These are phyloP conservation scores for Calcarisporium arbuscula DNA, from an alignment of 2,329 filamentous ascomycete genomes.

Conservation along the genomic window DNA sequence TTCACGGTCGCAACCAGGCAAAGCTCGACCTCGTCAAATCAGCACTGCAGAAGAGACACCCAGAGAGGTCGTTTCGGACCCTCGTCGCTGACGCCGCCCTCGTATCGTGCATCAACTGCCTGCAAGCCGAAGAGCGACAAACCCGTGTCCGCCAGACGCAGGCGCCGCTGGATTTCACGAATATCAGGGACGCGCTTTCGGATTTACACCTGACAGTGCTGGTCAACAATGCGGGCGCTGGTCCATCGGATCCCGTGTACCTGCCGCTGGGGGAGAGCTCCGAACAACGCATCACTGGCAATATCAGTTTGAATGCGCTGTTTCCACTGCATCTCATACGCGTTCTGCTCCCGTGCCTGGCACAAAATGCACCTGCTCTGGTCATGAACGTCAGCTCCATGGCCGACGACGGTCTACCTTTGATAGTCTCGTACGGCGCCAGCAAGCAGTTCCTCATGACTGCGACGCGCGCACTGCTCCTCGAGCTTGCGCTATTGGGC, in stretches of 20 bases:
- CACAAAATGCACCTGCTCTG: slow-evolving; percentile 32
- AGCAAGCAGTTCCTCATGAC: slow-evolving; percentile 39
- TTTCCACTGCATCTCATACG: slow-evolving; percentile 44
- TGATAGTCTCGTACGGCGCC: slow-evolving; percentile 36
- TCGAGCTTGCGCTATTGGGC: slow-evolving; percentile 30
- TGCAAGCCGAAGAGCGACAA: slow-evolving; percentile 6
- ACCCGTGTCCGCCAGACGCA: slow-evolving; percentile 4
- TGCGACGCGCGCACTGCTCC: slow-evolving; percentile 30
- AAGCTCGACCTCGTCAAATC: slow-evolving; percentile 39
- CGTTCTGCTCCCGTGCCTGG: slow-evolving; percentile 34
- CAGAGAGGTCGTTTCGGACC: slow-evolving; percentile 29
- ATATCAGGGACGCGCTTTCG: slow-evolving; percentile 10
- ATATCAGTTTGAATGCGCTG: slow-evolving; percentile 40
- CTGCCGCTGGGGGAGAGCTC: slow-evolving; percentile 27
- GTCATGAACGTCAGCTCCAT: slow-evolving; percentile 46
- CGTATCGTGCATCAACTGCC: slow-evolving; percentile 4
- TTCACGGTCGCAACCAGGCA: slow-evolving; percentile 47
- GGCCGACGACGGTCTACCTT: slow-evolving; percentile 38
- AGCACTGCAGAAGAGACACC: slow-evolving; percentile 32
- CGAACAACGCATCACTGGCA: slow-evolving; percentile 27
- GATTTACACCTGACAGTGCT: slow-evolving; percentile 43
- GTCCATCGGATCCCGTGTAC: slow-evolving; percentile 21
- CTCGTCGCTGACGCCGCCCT: slow-evolving; percentile 36
- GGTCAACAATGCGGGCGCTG: slow-evolving; percentile 49
- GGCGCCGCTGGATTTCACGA: slow-evolving; percentile 10